Conservation (phyloP, 169 alveolate species). For the Cyclospora cayetanensis region DNA sequence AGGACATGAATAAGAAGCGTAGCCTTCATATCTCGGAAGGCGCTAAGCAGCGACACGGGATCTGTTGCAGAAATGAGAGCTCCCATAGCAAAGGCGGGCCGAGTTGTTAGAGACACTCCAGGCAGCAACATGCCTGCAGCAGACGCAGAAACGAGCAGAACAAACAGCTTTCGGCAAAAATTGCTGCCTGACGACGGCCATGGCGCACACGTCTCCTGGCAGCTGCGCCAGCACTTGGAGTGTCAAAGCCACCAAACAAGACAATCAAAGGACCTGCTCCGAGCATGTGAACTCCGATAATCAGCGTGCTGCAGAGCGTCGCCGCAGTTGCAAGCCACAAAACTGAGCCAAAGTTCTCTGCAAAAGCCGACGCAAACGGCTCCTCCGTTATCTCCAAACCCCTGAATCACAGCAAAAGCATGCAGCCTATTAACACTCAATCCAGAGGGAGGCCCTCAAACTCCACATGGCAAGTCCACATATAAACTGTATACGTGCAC, state of each 20-base stretch:
- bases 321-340: conserved; percentile 73
- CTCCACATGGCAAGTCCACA: neutral
- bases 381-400: conserved; percentile 58
- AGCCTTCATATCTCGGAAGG: conserved; percentile 69
- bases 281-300: conserved; percentile 11
- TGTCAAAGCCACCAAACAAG: neutral
- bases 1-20: conserved; percentile 48
- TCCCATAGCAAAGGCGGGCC: conserved; percentile 73
- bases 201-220: too few species aligned
- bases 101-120: conserved; percentile 59
- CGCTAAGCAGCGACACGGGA: conserved; percentile 73
- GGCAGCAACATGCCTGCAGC: conserved; percentile 27
- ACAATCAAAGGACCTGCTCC: conserved; percentile 25
- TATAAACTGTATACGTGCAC: neutral
- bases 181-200: too few species aligned
- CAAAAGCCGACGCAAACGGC: conserved; percentile 42
- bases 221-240: neutral
- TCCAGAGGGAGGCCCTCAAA: neutral
- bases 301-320: conserved; percentile 13
- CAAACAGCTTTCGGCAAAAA: neutral
- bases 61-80: conserved; percentile 74
- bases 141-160: conserved; percentile 4
- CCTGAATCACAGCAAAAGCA: conserved; percentile 1
- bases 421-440: too few species aligned
- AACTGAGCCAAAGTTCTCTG: conserved; percentile 71